Conservation (phyloP, 2,329 filamentous ascomycete genomes). For the Diaporthe humulicola region DNA sequence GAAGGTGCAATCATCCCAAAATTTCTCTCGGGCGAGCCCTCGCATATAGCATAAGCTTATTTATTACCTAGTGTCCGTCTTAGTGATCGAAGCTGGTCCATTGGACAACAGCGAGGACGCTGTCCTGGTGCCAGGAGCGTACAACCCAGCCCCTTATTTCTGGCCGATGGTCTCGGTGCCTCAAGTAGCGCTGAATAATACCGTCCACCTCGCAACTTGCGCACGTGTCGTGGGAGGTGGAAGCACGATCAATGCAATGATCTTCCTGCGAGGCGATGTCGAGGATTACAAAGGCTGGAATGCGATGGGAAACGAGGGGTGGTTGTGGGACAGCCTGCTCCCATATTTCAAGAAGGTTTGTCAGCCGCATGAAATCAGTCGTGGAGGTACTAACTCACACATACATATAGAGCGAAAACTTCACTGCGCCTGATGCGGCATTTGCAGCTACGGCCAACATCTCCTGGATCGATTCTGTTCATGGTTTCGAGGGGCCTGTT, state of each 20-base stretch:
- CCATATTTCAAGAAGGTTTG: slow-evolving; percentile 13
- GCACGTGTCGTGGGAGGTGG: slow-evolving; percentile 52
- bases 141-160: slow-evolving; percentile 47
- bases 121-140: slow-evolving; percentile 48
- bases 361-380: neutral
- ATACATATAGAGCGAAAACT: slow-evolving; percentile 4
- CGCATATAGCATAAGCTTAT: neutral
- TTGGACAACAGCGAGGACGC: slow-evolving; percentile 46
- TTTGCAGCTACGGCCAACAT: slow-evolving; percentile 47
- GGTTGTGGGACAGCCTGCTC: slow-evolving; percentile 1
- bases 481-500: slow-evolving; percentile 48
- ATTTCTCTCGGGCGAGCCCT: neutral
- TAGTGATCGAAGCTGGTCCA: slow-evolving; percentile 38
- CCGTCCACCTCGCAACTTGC: slow-evolving; percentile 40
- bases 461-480: slow-evolving; percentile 46
- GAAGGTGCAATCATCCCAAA: slow-evolving; percentile 34
- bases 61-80: neutral
- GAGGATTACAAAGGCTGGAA: slow-evolving; percentile 42
- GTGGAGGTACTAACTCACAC: neutral
- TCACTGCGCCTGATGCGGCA: slow-evolving; percentile 25
- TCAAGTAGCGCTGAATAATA: slow-evolving; percentile 46
- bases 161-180: slow-evolving; percentile 46
- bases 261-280: slow-evolving; percentile 49
- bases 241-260: slow-evolving; percentile 53
- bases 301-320: neutral